A percentile compares a stretch with the other conserved stretches of the same genome.
Evolutionary conservation across 441 rosid species (phyloP).

Genomic region (Syzygium syzygioides): DNA sequence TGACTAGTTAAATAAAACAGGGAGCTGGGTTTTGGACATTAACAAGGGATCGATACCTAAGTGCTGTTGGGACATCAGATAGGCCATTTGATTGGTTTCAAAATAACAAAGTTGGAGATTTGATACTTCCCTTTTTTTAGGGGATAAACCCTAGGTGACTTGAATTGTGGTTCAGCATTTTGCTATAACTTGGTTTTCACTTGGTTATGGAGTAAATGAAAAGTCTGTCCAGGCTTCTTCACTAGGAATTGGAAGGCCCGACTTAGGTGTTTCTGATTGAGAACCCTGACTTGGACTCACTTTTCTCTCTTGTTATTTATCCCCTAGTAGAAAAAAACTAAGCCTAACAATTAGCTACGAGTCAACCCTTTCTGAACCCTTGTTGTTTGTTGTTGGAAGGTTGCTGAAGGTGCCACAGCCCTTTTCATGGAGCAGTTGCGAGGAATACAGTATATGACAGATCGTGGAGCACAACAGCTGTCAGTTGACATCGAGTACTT

Average conservation of each 20-base stretch:
- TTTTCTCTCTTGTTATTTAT: background rate
- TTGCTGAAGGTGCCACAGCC: slow-evolving; percentile 94
- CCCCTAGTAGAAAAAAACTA: background rate
- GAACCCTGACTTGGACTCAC: background rate
- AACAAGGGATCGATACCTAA: background rate
- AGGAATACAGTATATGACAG: slow-evolving; percentile 79
- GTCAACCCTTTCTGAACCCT: background rate
- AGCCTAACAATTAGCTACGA: background rate
- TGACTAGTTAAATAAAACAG: background rate
- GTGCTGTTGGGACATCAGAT: background rate
- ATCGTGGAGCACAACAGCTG: slow-evolving; percentile 87
- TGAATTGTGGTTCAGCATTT: background rate
- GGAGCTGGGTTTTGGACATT: background rate
- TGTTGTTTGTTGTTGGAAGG: slow-evolving; percentile 28
- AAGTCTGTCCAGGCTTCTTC: background rate
- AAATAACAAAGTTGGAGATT: background rate
- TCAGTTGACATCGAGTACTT: slow-evolving; percentile 88
- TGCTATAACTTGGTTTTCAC: background rate
- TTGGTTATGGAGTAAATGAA: background rate
- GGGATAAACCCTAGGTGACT: background rate
- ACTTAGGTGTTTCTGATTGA: background rate
- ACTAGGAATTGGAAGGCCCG: background rate
- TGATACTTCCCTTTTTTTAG: background rate
- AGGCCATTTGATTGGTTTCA: background rate
- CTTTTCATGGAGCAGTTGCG: slow-evolving; percentile 93